Conservation (phyloP, 78 protist genomes). For the Polysphondylium violaceum region DNA sequence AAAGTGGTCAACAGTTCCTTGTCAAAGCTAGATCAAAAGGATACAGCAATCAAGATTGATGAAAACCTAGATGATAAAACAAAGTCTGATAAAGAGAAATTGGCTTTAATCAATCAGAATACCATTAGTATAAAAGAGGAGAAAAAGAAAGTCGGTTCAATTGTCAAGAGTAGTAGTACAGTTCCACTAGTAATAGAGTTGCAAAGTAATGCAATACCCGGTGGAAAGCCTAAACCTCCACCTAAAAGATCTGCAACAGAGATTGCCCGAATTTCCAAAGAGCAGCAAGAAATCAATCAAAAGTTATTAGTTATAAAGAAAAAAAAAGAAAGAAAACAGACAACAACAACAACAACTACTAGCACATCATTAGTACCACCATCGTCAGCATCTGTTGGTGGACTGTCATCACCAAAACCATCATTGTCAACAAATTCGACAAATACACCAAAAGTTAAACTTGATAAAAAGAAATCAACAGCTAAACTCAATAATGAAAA, state of each 20-base stretch:
- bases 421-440: not conserved
- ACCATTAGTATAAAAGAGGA: not conserved
- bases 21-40: too few species aligned
- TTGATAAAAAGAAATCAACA: not conserved
- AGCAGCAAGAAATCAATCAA: not conserved
- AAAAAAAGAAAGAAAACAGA: not conserved
- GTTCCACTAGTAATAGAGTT: not conserved
- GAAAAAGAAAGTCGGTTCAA: not conserved
- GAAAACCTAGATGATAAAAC: not conserved
- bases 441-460: not conserved
- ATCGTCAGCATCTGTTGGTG: not conserved
- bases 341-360: not conserved
- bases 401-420: not conserved
- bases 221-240: constrained; percentile 25
- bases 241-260: constrained; percentile 7
- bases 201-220: not conserved
- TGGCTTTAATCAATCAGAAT: not conserved
- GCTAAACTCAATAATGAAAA: not conserved
- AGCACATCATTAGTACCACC: not conserved
- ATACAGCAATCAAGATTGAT: too few species aligned
- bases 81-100: too few species aligned
- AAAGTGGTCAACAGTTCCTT: too few species aligned
- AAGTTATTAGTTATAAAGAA: not conserved
- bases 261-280: not conserved
- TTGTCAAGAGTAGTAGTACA: too few species aligned